Percentiles rank a stretch among this genome's conserved stretches.
phyloP scores from a whole-genome alignment of 2,329 filamentous ascomycete species.

The Fragosphaeria purpurea region DNA sequence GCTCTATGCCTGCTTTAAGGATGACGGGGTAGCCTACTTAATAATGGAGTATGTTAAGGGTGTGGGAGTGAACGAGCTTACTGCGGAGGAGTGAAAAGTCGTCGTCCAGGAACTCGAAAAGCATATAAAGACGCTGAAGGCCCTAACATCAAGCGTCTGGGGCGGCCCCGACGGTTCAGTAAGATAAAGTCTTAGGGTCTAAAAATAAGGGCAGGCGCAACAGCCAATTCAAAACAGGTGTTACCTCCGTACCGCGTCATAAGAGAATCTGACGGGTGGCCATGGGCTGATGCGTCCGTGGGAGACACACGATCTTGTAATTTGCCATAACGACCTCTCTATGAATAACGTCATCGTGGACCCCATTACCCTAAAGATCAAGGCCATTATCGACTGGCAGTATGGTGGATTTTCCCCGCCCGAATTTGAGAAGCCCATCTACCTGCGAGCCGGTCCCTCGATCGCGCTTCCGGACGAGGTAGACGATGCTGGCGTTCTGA shows the following conservation, averaged over 20 bases:
- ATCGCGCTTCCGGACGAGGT: slow-evolving; percentile 18
- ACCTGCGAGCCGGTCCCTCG: slow-evolving; percentile 6
- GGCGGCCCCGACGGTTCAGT: no score
- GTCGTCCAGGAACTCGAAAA: slow-evolving; percentile 19
- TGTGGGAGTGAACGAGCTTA: slow-evolving; percentile 19
- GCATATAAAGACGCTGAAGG: slow-evolving; percentile 17
- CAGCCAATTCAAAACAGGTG: slow-evolving; percentile 8
- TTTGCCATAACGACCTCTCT: slow-evolving; percentile 19
- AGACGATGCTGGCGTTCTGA: slow-evolving; percentile 10
- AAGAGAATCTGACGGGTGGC: slow-evolving; percentile 13
- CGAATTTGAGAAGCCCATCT: slow-evolving; percentile 19
- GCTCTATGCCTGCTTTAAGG: slow-evolving; percentile 19
- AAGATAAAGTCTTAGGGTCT: no score
- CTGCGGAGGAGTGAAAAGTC: slow-evolving; percentile 15
- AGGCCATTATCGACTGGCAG: slow-evolving; percentile 20
- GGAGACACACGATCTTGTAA: slow-evolving; percentile 14
- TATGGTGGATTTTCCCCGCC: slow-evolving; percentile 18
- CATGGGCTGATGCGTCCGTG: slow-evolving; percentile 16
- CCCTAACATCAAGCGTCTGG: slow-evolving; percentile 17
- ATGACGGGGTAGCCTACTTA: slow-evolving; percentile 21
- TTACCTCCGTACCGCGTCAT: slow-evolving; percentile 19
- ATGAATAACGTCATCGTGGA: slow-evolving; percentile 18
- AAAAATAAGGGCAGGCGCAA: no score
- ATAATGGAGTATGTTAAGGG: slow-evolving; percentile 22
- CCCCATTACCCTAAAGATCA: slow-evolving; percentile 16